Evolutionary conservation across 1,139 yeast species (phyloP).

Genomic region (Taiozyma sp.): DNA sequence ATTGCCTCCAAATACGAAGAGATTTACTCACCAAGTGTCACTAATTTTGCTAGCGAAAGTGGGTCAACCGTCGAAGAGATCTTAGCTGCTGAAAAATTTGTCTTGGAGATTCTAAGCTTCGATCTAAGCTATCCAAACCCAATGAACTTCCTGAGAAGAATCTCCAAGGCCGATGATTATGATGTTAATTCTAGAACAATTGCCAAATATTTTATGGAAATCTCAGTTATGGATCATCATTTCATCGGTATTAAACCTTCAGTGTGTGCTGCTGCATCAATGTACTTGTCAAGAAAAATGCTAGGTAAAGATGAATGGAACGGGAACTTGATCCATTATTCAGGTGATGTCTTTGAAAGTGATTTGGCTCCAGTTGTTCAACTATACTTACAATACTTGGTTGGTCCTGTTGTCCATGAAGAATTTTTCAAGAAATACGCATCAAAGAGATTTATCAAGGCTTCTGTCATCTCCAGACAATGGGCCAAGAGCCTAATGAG

Average conservation of each 20-base stretch:
- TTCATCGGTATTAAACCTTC: slow-evolving; percentile 81
- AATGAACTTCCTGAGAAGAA: slow-evolving; percentile 87
- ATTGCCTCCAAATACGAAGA: slow-evolving; percentile 96
- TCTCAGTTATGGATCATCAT: slow-evolving; percentile 74
- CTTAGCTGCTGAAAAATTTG: slow-evolving; percentile 80
- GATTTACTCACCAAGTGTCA: slow-evolving; percentile 85
- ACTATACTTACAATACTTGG: slow-evolving; percentile 72
- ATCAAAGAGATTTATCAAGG: slow-evolving; percentile 84
- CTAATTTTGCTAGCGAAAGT: slow-evolving; percentile 84
- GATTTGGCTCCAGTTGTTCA: slow-evolving; percentile 71
- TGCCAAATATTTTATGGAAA: slow-evolving; percentile 85
- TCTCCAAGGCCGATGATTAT: slow-evolving; percentile 92
- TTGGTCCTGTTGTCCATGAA: slow-evolving; percentile 84
- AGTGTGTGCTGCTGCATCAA: slow-evolving; percentile 84
- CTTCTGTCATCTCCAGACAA: slow-evolving; percentile 78
- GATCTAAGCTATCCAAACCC: slow-evolving; percentile 90
- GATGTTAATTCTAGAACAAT: slow-evolving; percentile 89
- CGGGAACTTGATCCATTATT: slow-evolving; percentile 80
- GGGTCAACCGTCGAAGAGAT: slow-evolving; percentile 88
- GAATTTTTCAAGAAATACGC: slow-evolving; percentile 93
- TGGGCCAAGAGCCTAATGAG: slow-evolving; percentile 67
- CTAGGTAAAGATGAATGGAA: slow-evolving; percentile 74
- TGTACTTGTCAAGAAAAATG: slow-evolving; percentile 82
- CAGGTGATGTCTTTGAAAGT: slow-evolving; percentile 82
- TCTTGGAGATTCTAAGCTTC: slow-evolving; percentile 70